Base-by-base conservation (phyloP, 495 filamentous ascomycete species). In the Glutinoglossum americanum region DNA sequence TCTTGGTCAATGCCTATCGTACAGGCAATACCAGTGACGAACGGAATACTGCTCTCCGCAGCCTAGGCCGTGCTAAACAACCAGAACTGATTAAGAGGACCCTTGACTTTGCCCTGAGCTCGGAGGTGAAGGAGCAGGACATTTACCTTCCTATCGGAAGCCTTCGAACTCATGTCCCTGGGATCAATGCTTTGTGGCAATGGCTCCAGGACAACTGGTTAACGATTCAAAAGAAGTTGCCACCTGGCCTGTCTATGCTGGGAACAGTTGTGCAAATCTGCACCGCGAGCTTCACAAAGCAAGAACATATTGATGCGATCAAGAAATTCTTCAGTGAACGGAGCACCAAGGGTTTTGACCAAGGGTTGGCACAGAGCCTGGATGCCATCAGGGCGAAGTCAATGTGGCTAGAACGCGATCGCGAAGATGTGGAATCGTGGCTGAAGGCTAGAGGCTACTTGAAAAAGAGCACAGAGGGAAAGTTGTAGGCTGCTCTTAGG, bases 51-150 rank as follows among this genome's bases (percentile, higher is more conserved):
- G 89, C 90, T 0, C 78, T 98, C 35, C 85, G 92, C 61, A 80
- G 79, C 60, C 76, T 98, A 9, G 89, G 92, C 51, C 79, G 87
- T 55, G 80, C 87, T 32, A 82, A 84, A 61, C 73, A 82, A 48
- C 80, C 85, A 15, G 77, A 80, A 54, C 80, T 96, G 51, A 90
- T 96, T 69, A 68, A 87, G 67, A 79, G 80, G 57, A 90, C 89
- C 1, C 77, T 98, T 19, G 74, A 69, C 9, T 72, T 94, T 35
- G 79, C 89, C 47, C 74, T 85, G 59, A 79, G 81, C 68, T 77
- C 81, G 44, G 84, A 94, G 60, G 87, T 98, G 68, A 93, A 94
- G 73, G 88, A 82, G 62, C 92, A 98, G 71, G 92, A 98, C 45
- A 82, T 98, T 62, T 97, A 96, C 73, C 81, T 95, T 65, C 92